Base-by-base conservation (phyloP, 1,139 yeast genomes). In the Geotrichum australiense region DNA sequence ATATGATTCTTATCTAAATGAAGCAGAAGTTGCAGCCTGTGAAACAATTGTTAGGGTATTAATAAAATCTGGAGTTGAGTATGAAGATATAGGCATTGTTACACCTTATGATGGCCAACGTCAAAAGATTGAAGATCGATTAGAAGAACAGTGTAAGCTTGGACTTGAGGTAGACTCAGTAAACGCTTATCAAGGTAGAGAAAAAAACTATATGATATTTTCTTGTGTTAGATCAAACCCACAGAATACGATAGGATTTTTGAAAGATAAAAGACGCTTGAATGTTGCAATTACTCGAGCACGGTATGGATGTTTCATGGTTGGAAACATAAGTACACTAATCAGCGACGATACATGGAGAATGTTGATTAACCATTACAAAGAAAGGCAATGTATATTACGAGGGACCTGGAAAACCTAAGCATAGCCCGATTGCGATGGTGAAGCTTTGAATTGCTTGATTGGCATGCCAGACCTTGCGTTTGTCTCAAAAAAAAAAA, bases 141-240 rank as follows among this genome's bases (percentile, higher is more conserved):
- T 73, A 96, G 6, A 66, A 66, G 2, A 55, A 66, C 2, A 80
- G 89, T 33, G 14, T 20, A 62, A 74, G 21, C 70, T 73, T 25
- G 80, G 76, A 47, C 76, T 91, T 39, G 95, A 85, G 57, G 86
- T 91, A 64, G 87, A 89, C 55, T 86, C 99, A 0, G 89, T 91
- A 43, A 97, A 91, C 69, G 98, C 97, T 1, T 91, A 87, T 58
- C 98, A 91, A 67, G 98, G 98, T 52, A 97, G 91, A 61, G 98
- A 91, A 57, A 91, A 89, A 60, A 97, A 91, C 52, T 78, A 91
- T 41, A 85, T 91, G 49, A 76, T 91, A 35, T 80, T 91, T 70
- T 87, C 97, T 0, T 89, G 97, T 74, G 98, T 91, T 5, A 73
- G 98, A 56, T 94, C 96, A 2, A 78, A 76, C 56, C 75, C 73